Percentiles rank a stretch among this genome's conserved stretches.
Conservation (phyloP, 768 basidiomycete genomes). For the Russula earlei region DNA sequence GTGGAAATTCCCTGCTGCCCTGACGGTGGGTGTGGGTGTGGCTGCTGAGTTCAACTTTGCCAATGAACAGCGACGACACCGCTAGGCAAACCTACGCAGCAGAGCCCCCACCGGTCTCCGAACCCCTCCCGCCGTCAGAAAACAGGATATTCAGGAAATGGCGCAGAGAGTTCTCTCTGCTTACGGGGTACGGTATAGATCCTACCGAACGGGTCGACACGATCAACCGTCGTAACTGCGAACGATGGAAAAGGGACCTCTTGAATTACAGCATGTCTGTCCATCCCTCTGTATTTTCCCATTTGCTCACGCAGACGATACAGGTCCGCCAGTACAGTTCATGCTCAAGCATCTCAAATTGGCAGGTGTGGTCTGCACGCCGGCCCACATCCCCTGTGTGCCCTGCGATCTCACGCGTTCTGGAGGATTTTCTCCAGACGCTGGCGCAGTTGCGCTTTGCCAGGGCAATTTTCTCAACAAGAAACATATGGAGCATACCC, state of each 20-base stretch:
- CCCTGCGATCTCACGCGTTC: constrained; percentile 68
- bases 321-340: constrained; percentile 82
- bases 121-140: constrained; percentile 13
- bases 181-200: constrained; percentile 44
- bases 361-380: constrained; percentile 60
- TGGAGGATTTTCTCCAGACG: constrained; percentile 76
- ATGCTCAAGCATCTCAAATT: constrained; percentile 86
- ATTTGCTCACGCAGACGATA: not conserved
- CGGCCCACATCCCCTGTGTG: constrained; percentile 69
- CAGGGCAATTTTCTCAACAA: constrained; percentile 74
- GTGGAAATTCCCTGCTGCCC: not conserved
- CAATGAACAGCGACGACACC: not conserved
- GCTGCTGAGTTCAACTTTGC: too few relatives aligned
- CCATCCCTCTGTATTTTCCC: not conserved
- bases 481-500: constrained; percentile 85
- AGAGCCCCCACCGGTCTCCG: not conserved
- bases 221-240: constrained; percentile 36
- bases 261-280: constrained; percentile 37
- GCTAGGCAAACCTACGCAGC: not conserved
- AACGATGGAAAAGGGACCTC: constrained; percentile 43
- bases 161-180: constrained; percentile 37
- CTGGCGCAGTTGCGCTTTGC: constrained; percentile 76
- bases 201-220: constrained; percentile 33
- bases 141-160: constrained; percentile 38
- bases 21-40: too few relatives aligned